Evolutionary conservation across 768 basidiomycete species (phyloP), one percentile per base, ranked within the genome.

Genomic region (Tremella mesenterica): DNA sequence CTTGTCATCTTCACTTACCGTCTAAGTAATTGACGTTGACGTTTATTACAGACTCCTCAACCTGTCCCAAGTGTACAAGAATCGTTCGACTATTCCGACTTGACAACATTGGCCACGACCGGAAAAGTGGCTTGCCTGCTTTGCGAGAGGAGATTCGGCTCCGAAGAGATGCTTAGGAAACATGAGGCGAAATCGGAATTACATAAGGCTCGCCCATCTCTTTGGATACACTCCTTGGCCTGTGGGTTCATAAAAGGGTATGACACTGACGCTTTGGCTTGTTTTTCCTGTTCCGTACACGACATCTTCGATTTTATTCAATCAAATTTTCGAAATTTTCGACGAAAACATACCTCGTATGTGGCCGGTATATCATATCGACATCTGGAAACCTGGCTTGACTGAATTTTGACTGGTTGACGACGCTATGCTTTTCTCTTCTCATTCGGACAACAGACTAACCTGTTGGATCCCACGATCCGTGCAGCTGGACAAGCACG

Each of bases 131-230:
- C 84, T 50, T 97, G 95, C 70, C 73, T 96, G 47, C 81, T 99
- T 13, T 99, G 95, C 69, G 82, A 89, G 34, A 80, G 95, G 27
- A 87, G 92, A 69, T 91, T 99, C 81, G 96, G 93, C 75, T 77
- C 80, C 3, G 62, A 85, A 53, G 90, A 93, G 23, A 83, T 88
- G 60, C 79, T 99, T 36, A 84, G 80, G 65, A 83, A 89, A 16
- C 95, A 99, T 71, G 90, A 87, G 70, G 85, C 83, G 64, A 88
- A 88, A 76, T 99, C 95, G 23, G 87, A 86, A 70, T 76, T 99
- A 58, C 95, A 99, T 76, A 97, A 96, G 86, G 93, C 79, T 76
- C 73, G 77, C 76, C 50, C 48, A 36, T 62, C 65, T 72, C 57
- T 38, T 18, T 48, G 52, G 39, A 64, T 54, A 53, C n/a, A n/a